Evolutionary conservation across 108 stramenopile species (phyloP).

Genomic region (Skeletonema potamos): DNA sequence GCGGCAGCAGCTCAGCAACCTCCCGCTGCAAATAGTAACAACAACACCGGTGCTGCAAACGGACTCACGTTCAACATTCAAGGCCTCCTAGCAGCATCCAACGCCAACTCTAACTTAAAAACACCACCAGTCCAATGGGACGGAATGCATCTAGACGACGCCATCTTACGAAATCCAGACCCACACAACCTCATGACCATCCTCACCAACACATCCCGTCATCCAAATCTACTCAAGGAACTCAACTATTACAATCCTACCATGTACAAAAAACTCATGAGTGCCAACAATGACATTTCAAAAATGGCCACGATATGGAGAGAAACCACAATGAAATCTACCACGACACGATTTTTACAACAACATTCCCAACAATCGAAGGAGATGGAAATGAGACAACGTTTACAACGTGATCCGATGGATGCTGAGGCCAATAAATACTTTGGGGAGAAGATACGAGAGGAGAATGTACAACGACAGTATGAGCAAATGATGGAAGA

Average conservation of each 20-base stretch:
- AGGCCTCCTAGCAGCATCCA: slow-evolving; percentile 6
- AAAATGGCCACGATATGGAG: slow-evolving; percentile 65
- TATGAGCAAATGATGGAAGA: slow-evolving; percentile 92
- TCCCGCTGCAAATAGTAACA: slow-evolving; percentile 4
- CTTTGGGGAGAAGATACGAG: slow-evolving; percentile 68
- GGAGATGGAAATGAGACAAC: slow-evolving; percentile 48
- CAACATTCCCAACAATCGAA: slow-evolving; percentile 44
- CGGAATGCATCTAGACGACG: slow-evolving; percentile 85
- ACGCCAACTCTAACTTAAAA: not conserved
- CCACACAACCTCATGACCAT: slow-evolving; percentile 66
- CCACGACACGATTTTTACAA: slow-evolving; percentile 51
- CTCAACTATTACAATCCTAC: slow-evolving; percentile 77
- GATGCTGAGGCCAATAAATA: slow-evolving; percentile 83
- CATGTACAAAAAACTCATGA: slow-evolving; percentile 50
- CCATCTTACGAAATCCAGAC: slow-evolving; percentile 73
- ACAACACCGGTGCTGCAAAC: not conserved
- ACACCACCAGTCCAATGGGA: slow-evolving; percentile 56
- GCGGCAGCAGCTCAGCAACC: slow-evolving; percentile 2
- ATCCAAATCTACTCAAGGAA: slow-evolving; percentile 78
- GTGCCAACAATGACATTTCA: slow-evolving; percentile 13
- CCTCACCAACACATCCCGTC: slow-evolving; percentile 33
- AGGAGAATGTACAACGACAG: slow-evolving; percentile 65
- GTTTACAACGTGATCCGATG: slow-evolving; percentile 70
- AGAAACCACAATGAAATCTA: slow-evolving; percentile 62
- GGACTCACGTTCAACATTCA: slow-evolving; percentile 51